Base-by-base conservation (phyloP, 169 alveolate species). In the Babesia caballi region DNA sequence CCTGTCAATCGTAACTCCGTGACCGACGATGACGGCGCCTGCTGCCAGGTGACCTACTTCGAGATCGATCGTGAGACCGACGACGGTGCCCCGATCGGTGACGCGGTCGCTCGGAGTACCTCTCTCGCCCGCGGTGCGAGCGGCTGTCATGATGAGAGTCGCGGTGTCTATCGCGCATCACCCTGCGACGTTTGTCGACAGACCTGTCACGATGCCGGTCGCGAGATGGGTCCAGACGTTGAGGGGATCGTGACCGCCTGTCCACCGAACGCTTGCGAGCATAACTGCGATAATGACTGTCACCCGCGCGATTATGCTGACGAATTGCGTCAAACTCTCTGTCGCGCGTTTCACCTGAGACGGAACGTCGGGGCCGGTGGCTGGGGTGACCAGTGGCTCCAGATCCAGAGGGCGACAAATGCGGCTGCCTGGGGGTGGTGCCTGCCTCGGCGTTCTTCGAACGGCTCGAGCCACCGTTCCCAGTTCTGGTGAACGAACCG, bases 401-500 rank as follows among this genome's bases (percentile, higher is more conserved):
- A n/a, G n/a, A n/a, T n/a, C n/a, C n/a, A n/a, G n/a, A n/a, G n/a
- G n/a, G n/a, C n/a, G n/a, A n/a, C n/a, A n/a, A n/a, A n/a, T n/a
- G n/a, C n/a, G n/a, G n/a, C n/a, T n/a, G n/a, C n/a, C n/a, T n/a
- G n/a, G n/a, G n/a, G n/a, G n/a, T n/a, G n/a, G 56, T 42, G 56
- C 11, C 40, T 12, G 38, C 2, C 23, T 28, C 15, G 14, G 38
- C 40, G 41, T 12, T 33, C 33, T 21, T 19, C 6, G 33, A 11
- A 23, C 8, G 36, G 4, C 33, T 25, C 0, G 44, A 5, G 14
- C 15, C 15, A 15, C 73, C 49, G 30, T 44, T 47, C 3, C 23
- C n/a, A 14, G 2, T 7, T 17, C 76, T 30, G 1, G 80, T 75
- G 42, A 75, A 75, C 8, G 33, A 28, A 7, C 53, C 80, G 30